These are phyloP conservation scores for Fraxinus sp. DNA, from an alignment of 305 asterid genomes.

Conservation along the genomic window DNA sequence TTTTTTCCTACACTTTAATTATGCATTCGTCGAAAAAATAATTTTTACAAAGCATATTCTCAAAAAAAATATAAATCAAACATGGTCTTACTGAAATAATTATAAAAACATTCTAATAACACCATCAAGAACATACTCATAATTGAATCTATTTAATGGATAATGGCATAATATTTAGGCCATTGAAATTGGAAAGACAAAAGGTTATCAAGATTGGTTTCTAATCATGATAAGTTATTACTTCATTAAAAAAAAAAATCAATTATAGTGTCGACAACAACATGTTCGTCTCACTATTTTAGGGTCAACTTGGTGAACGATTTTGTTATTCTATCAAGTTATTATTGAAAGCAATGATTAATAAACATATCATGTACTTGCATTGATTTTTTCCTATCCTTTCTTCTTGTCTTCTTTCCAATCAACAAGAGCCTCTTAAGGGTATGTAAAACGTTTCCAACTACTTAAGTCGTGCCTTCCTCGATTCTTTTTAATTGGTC, in stretches of 20 bases:
- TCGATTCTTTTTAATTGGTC: background rate
- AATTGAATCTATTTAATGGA: background rate
- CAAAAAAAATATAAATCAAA: background rate
- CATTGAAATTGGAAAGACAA: background rate
- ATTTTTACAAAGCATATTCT: too few species aligned
- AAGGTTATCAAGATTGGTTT: background rate
- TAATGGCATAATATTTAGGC: background rate
- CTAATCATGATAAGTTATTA: background rate
- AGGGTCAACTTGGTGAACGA: background rate
- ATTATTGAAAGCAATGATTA: background rate
- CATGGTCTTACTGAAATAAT: background rate
- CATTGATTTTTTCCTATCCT: background rate
- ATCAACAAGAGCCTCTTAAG: background rate
- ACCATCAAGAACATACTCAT: background rate
- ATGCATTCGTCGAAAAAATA: too few species aligned
- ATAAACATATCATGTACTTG: background rate
- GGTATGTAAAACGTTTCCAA: background rate
- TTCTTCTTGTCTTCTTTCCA: background rate
- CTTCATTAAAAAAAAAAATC: background rate
- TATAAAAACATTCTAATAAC: background rate
- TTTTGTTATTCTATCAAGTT: background rate
- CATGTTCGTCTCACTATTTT: background rate
- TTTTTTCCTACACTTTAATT: too few species aligned
- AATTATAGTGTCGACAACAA: background rate
- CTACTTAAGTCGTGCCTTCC: background rate